A percentile compares a stretch with the other conserved stretches of the same genome.
Conservation (phyloP, 1,284 basidiomycete species). For the Cryptococcus maquisensis region DNA sequence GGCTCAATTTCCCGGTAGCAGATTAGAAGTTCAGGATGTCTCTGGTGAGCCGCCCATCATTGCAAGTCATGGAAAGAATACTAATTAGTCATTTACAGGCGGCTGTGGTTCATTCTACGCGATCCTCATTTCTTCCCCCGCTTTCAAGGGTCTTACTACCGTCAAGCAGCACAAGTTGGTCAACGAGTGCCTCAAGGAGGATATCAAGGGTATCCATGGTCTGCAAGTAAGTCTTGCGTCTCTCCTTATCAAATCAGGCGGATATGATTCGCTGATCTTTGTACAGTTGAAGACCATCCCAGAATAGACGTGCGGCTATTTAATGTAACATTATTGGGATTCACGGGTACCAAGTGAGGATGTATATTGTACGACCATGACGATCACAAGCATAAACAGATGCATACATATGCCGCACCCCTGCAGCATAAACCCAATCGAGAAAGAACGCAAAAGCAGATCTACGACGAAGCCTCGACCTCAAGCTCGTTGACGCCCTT, state of each 20-base stretch:
- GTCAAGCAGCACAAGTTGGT: slow-evolving; percentile 95
- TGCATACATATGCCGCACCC: not conserved
- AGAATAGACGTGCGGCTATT: slow-evolving; percentile 18
- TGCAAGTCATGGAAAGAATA: not conserved
- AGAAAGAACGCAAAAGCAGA: not conserved
- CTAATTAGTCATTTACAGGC: slow-evolving; percentile 53
- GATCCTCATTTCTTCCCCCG: slow-evolving; percentile 76
- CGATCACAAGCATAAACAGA: not conserved
- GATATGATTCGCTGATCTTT: slow-evolving; percentile 11
- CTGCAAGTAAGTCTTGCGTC: slow-evolving; percentile 66
- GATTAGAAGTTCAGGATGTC: slow-evolving; percentile 78
- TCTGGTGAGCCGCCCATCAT: slow-evolving; percentile 64
- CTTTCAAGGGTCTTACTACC: slow-evolving; percentile 78
- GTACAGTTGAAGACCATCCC: slow-evolving; percentile 41
- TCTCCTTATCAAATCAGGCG: not conserved
- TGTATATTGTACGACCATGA: not conserved
- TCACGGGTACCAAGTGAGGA: not conserved
- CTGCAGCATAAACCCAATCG: not conserved
- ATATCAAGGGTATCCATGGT: slow-evolving; percentile 89
- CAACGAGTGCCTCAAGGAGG: slow-evolving; percentile 78
- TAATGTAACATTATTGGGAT: not conserved
- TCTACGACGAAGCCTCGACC: slow-evolving; percentile 6
- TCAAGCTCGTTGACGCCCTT: slow-evolving; percentile 19
- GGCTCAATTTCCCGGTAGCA: slow-evolving; percentile 67
- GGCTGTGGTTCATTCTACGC: slow-evolving; percentile 97